Base-by-base conservation (phyloP, 495 filamentous ascomycete species). In the Rusavskia elegans region DNA sequence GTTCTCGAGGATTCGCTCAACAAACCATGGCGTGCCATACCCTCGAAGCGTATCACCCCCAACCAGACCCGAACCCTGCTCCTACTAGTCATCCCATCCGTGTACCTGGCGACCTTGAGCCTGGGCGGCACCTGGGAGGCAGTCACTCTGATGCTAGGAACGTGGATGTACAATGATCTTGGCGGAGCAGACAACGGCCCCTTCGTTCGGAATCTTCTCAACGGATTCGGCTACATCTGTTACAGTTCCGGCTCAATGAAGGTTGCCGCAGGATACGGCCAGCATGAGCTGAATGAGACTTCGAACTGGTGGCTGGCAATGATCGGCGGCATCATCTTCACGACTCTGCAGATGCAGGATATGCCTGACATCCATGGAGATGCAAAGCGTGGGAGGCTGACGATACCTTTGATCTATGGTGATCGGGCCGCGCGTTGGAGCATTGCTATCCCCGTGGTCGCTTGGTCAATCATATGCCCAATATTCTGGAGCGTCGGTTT, bases 1-100 rank as follows among this genome's bases (percentile, higher is more conserved):
- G 55, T 75, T 11, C 30, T 55, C 0, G 77, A 77, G 57, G 75
- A 79, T 53, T 13, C 17, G 0, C 48, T 73, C 51, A 82, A 82
- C 63, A 82, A 81, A 59, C 73, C 71, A 1, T 80, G 75, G 74
- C 65, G 77, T 0, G 69, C 73, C 0, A 61, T 82, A 1, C 74
- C 71, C 0, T 54, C 60, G 0, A 55, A 62, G 0, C 61, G 66
- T 7, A 58, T 80, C n/a, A 69, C 64, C 4, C 19, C 55, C 0
- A 58, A 56, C 0, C 57, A 73, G 25, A 62, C 71, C 1, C 61
- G 62, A 25, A 49, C 48, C 0, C 29, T 63, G 0, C 32, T 77
- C 37, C 56, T 75, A 0, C 21, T 55, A 1, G n/a, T 55, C 5
- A 61, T 73, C 27, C 67, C 70, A 0, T 3, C 65, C 9, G 61